A percentile compares a stretch with the other conserved stretches of the same genome.
phyloP scores from a whole-genome alignment of 2,329 filamentous ascomycete species.

The Rhytidhysteron rufulum region DNA sequence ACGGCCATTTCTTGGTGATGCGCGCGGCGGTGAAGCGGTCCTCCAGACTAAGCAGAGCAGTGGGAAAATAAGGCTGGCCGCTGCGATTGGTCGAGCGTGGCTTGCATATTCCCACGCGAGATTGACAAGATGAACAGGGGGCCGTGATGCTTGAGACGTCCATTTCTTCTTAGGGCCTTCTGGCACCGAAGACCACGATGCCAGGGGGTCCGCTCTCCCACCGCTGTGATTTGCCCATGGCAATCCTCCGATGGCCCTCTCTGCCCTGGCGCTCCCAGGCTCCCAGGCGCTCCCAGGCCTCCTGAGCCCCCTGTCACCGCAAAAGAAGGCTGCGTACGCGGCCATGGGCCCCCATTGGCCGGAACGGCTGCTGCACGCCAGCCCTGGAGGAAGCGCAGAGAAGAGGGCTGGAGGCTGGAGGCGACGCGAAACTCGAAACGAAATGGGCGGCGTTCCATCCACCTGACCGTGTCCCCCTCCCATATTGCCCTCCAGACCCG shows the following conservation, averaged over 20 bases:
- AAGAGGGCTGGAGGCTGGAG: not conserved
- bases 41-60: no score
- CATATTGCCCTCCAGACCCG: constrained; percentile 8
- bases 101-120: constrained; percentile 36
- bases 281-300: no score
- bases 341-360: no score
- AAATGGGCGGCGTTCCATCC: constrained; percentile 8
- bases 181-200: constrained; percentile 15
- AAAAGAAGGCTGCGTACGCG: not conserved
- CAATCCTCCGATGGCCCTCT: constrained; percentile 24
- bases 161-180: constrained; percentile 34
- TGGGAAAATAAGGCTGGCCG: constrained; percentile 34
- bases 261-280: constrained; percentile 8
- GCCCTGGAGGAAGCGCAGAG: not conserved
- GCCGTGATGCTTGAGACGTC: constrained; percentile 26
- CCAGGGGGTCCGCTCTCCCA: constrained; percentile 16
- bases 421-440: constrained; percentile 3
- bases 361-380: no score
- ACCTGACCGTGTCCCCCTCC: constrained; percentile 13
- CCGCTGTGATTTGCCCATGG: constrained; percentile 23
- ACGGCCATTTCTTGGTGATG: constrained; percentile 25
- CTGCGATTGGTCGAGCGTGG: constrained; percentile 25
- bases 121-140: constrained; percentile 30
- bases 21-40: constrained; percentile 17
- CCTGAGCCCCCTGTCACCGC: no score